Base-by-base conservation (phyloP, 768 basidiomycete species). In the Myochromella boudieri region DNA sequence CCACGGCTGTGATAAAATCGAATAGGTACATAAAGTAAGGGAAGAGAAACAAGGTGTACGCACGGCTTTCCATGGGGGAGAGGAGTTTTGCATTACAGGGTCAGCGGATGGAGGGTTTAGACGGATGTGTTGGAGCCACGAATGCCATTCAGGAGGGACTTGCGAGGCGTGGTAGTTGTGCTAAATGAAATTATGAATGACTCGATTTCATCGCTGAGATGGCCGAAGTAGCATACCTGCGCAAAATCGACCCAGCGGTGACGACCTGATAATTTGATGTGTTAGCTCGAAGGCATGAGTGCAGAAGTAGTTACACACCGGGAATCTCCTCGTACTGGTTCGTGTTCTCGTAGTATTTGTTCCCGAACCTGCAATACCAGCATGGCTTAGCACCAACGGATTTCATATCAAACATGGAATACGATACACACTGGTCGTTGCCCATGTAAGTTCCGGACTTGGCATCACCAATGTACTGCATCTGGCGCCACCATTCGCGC, bases 171-270 rank as follows among this genome's bases (percentile, higher is more conserved):
- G 87, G 68, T 77, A 85, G 52, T 93, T 81, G 61, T 94, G 90
- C 81, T 91, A 51, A 12, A 49, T 38, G 12, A 12, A 37, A 22
- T 32, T 42, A 25, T 20, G 14, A 20, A 5, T 46, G 22, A 45
- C 41, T 42, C 25, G 21, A 25, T 9, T 14, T 18, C 10, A 24
- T 28, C 25, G 25, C 25, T 41, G 24, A 21, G 34, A 15, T 14
- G 34, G 37, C 32, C 28, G 41, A 29, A 10, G 6, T 49, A 37
- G 49, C 75, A 47, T 52, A 91, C 90, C 72, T 97, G 93, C 14
- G 86, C 78, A 60, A 79, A 92, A 71, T 98, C 95, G 33, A 98
- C 84, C 95, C 95, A 98, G 67, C 95, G 82, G 63, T 97, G 93
- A 56, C 95, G 90, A 59, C 95, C 94, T 91, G 64, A 10, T 37